Base-by-base conservation (phyloP, 139 green algal species). In the Chlorella sp. region DNA sequence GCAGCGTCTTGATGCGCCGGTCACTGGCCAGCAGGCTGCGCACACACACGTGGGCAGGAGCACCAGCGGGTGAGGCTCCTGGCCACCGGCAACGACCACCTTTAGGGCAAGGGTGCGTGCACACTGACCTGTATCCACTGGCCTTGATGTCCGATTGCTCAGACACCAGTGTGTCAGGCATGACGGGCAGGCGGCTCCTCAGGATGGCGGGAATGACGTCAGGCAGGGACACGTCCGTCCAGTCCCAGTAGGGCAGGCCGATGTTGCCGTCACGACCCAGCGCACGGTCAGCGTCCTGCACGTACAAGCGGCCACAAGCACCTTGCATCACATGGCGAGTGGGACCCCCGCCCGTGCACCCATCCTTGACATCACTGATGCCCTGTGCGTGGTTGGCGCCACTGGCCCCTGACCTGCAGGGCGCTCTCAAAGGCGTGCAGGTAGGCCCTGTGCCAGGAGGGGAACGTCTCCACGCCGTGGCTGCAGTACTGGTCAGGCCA, bases 191-290 rank as follows among this genome's bases (percentile, higher is more conserved):
- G 10, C 49, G 31, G 62, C 68, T 27, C 0, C 75, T 69, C 1
- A 80, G 36, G 24, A 80, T 35, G 4, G 32, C 49, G 2, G 75
- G 75, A 1, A 80, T 50, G 20, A 75, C 35, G 62, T 80, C 75
- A 23, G 33, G 35, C 1, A 68, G 27, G 33, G 22, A 24, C 17
- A 32, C 49, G 5, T 34, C 29, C 3, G 62, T 68, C 75, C 75
- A 80, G 69, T 64, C 75, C 75, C 75, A 80, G 75, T 80, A 80
- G 20, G 75, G 75, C 69, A 80, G 62, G 1, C 29, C 69, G 34
- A 80, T 69, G 42, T 6, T 35, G 31, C 69, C 75, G 29, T 70
- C 69, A 0, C 69, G 26, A 3, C 75, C 62, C 33, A 80, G 49
- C 0, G 50, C 69, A 3, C 36, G 60, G 62, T 80, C 75, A 1